Evolutionary conservation across 2,329 filamentous ascomycete genomes (phyloP), one percentile per base, ranked within the genome.

Genomic region (Trichoderma koningii): DNA sequence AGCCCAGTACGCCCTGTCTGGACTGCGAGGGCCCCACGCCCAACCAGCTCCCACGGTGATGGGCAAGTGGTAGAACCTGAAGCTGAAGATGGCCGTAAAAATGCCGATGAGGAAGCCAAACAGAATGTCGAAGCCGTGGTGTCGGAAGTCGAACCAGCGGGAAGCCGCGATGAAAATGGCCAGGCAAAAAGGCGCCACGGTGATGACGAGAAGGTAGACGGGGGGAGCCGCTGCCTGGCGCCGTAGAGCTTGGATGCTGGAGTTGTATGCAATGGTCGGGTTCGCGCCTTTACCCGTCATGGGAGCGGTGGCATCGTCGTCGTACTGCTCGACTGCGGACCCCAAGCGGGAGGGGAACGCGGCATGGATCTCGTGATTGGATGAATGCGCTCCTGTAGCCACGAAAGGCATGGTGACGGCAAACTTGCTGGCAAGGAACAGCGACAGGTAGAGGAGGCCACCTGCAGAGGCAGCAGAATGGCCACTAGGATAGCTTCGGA

Each of bases 91-190:
- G 21, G 91, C 85, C 44, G 85, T 85, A 51, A 87, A 77, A 15
- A 89, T 83, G 9, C 94, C 94, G 67, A 97, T 89, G 14, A 90
- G 69, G 63, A 89, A 90, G n/a, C 94, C 94, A 68, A 90, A 92
- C 2, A 97, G 78, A 69, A 97, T 91, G 69, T 98, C 94, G 74
- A 97, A 94, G n/a, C 89, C 93, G 74, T 94, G 91, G 76, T 98
- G 94, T 45, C 91, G 87, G 79, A 89, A 96, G 76, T 97, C 89
- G 66, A 89, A 93, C 85, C 89, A 98, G 12, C 94, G 89, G 1
- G 92, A 94, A 30, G 88, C 86, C n/a, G 89, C 84, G 68, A 97
- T 90, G 78, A 93, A 97, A 68, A 93, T 85, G 5, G 93, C 89
- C 1, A 86, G 80, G 64, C 87, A 89, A 68, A 93, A 85, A 2